phyloP scores from a whole-genome alignment of 768 basidiomycete genomes.

The Mycena chlorophos region DNA sequence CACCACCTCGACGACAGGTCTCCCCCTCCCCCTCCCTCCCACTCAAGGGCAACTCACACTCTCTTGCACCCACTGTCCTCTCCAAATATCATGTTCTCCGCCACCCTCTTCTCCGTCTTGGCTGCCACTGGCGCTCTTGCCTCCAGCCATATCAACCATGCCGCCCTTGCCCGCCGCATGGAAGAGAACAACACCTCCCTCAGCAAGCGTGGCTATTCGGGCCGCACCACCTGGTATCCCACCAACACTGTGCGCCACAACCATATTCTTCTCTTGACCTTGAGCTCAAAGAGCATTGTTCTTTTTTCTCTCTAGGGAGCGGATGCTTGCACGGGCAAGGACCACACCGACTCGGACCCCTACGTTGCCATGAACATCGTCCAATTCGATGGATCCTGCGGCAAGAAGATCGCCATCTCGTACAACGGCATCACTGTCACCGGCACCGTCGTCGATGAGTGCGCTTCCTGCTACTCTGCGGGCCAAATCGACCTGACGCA shows the following conservation, averaged over 20 bases:
- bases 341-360: not conserved
- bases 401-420: conserved; percentile 6
- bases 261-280: not conserved
- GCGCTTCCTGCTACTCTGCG: not conserved
- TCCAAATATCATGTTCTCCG: not conserved
- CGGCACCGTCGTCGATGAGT: conserved; percentile 8
- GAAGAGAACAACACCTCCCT: not conserved
- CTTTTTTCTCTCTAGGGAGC: not conserved
- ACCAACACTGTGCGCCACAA: not conserved
- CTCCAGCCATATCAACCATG: not conserved
- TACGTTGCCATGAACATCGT: conserved; percentile 4
- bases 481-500: not conserved
- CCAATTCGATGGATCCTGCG: conserved; percentile 12
- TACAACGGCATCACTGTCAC: conserved; percentile 9
- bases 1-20: conserved; percentile 1
- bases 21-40: not conserved
- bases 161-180: not conserved
- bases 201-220: not conserved
- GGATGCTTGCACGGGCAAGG: not conserved
- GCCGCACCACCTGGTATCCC: not conserved
- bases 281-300: not conserved
- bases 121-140: not conserved
- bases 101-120: not conserved
- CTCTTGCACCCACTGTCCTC: not conserved
- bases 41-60: not conserved